phyloP scores from a whole-genome alignment of 768 basidiomycete genomes.

The Naganishia vishniacii region DNA sequence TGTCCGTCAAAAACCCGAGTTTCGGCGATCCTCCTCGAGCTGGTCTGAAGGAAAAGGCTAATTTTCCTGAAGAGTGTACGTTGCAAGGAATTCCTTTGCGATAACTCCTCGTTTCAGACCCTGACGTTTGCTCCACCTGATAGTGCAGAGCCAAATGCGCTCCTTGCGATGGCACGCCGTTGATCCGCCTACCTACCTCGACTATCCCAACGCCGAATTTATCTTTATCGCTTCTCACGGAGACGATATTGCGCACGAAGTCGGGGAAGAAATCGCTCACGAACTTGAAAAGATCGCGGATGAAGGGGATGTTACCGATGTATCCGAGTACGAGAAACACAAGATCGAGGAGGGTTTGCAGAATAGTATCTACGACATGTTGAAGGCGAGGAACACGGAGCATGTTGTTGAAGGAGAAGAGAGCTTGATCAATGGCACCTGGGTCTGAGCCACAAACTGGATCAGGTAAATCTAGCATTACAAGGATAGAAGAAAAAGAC shows the following conservation, averaged over 20 bases:
- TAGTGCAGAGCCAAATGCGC: slow-evolving; percentile 25
- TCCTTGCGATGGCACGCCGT: slow-evolving; percentile 26
- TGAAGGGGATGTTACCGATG: slow-evolving; percentile 18
- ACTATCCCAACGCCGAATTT: slow-evolving; percentile 27
- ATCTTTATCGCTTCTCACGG: slow-evolving; percentile 22
- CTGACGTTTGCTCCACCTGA: too few species aligned
- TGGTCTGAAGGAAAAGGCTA: slow-evolving; percentile 23
- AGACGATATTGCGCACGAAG: slow-evolving; percentile 17
- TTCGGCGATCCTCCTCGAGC: slow-evolving; percentile 9
- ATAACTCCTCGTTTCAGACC: too few species aligned
- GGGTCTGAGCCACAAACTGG: slow-evolving; percentile 15
- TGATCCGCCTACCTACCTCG: slow-evolving; percentile 24
- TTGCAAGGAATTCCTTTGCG: not conserved
- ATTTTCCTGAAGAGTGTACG: slow-evolving; percentile 28
- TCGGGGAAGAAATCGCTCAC: slow-evolving; percentile 17
- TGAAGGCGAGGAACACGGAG: slow-evolving; percentile 9
- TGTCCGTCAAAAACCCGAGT: slow-evolving; percentile 30
- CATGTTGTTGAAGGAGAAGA: slow-evolving; percentile 16
- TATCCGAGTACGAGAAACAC: slow-evolving; percentile 2
- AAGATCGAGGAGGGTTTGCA: slow-evolving; percentile 16
- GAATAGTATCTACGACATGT: slow-evolving; percentile 21
- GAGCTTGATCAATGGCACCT: slow-evolving; percentile 20
- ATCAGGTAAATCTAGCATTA: not conserved
- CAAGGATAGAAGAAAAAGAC: not conserved
- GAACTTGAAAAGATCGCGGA: slow-evolving; percentile 28